phyloP scores from a whole-genome alignment of 768 basidiomycete species.

The Fomitopsis pulvina region DNA sequence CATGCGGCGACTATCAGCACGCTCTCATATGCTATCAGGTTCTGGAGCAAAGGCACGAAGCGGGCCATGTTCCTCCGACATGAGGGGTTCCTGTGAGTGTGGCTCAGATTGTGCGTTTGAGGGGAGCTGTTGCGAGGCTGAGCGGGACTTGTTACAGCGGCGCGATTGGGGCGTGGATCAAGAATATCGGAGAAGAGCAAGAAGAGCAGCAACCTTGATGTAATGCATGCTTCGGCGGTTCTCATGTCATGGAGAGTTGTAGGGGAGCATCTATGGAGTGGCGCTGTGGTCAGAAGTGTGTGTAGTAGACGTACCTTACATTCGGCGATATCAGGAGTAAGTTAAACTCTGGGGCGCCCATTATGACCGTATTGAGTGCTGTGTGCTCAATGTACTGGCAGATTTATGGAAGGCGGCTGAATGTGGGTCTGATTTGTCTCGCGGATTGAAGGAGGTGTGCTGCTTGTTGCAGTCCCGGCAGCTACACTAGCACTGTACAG shows the following conservation, averaged over 20 bases:
- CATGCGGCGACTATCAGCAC: constrained; percentile 97
- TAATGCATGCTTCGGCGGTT: not conserved
- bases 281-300: not conserved
- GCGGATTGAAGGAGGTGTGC: no score
- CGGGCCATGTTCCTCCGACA: constrained; percentile 94
- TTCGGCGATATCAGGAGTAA: not conserved
- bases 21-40: constrained; percentile 96
- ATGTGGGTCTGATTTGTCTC: no score
- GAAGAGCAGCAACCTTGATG: constrained; percentile 1
- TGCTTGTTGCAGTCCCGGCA: no score
- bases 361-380: no score
- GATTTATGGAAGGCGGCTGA: no score
- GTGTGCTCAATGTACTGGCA: no score
- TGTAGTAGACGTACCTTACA: not conserved
- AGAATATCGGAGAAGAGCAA: constrained; percentile 67
- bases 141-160: constrained; percentile 44
- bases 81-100: constrained; percentile 90
- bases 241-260: not conserved
- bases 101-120: not conserved
- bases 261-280: not conserved
- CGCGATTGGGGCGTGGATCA: constrained; percentile 95
- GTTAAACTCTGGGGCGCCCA: no score
- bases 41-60: constrained; percentile 98
- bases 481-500: no score
- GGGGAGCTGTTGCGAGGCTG: not conserved